Evolutionary conservation across 2,329 filamentous ascomycete genomes (phyloP), one percentile per base, ranked within the genome.

Genomic region (Chrysoporthe cubensis): DNA sequence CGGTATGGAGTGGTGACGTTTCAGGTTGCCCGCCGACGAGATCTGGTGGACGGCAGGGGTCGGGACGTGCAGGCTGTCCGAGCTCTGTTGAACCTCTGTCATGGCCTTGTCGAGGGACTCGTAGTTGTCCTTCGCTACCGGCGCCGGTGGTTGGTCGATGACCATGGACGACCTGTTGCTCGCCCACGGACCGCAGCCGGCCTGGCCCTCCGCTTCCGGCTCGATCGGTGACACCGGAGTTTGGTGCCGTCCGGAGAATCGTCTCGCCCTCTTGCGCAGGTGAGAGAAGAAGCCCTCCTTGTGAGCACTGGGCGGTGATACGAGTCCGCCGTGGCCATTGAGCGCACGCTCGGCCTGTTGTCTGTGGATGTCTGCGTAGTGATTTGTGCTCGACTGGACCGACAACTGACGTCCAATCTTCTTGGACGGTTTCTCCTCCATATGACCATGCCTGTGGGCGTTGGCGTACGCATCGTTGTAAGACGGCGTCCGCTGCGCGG

Each of bases 211-310:
- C 65, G 97, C 83, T 75, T 98, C 95, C 73, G 97, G 94, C 66
- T 90, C 89, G 56, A 86, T 88, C 9, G 93, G 91, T 21, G 93
- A 92, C 68, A 91, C 88, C 8, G 93, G 90, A 16, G 89, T 90
- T 76, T 95, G 92, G 76, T 97, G 94, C 67, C 95, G 90, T 59
- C 96, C 96, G 37, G 96, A 99, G 69, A 99, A 90, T 72, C 96
- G 88, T 73, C 96, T 88, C 40, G 96, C 96, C 63, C 95, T 90
- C 80, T 99, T 99, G 66, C 96, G 88, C 8, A 99, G 85, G 77
- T 99, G 96, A 0, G 96, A 98, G 81, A 99, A 99, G 83, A 99
- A 99, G 79, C 96, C 93, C 78, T 99, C 96, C 76, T 96, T 96
- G 66, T 94, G 92, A 21, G 87, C 92, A 74, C 87, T 90, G 0